Base-by-base conservation (phyloP, 352 stramenopile genomes). In the Pythium periplocum region DNA sequence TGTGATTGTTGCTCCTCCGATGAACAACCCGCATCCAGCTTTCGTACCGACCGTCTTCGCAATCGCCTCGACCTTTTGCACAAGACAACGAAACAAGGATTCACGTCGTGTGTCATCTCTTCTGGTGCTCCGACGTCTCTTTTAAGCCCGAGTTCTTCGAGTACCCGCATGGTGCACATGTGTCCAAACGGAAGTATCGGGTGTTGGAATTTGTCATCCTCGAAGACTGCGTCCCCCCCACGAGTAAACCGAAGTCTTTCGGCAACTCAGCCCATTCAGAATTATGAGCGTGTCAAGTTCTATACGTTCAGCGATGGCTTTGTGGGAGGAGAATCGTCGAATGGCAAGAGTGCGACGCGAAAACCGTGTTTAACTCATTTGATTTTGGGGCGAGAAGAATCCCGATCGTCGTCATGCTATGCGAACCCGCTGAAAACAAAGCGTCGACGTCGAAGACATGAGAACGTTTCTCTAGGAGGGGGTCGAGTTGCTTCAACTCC, bases 181-280 rank as follows among this genome's bases (percentile, higher is more conserved):
- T 90, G 80, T 34, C 55, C 57, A 37, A 59, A 62, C 30, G 80
- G 80, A 36, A 77, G 66, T 47, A 45, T 90, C 4, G 77, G 75
- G 1, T 71, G 71, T 36, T 88, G 77, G 75, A 73, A 55, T 48
- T 57, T 86, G n/a, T 66, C 73, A 10, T 26, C 44, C 5, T 8
- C 8, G 31, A 65, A 53, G 35, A 46, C 51, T 11, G 17, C 57
- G 10, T 74, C 68, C 26, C 58, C 68, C 17, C 17, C 17, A 26
- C 17, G 0, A 26, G 17, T 26, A 26, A 26, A 26, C 17, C 17
- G 17, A 26, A 26, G 17, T 26, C 17, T 26, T 26, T 26, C 17
- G 17, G 17, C 17, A 26, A 26, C 17, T 26, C 17, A 26, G 17
- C 17, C 17, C 17, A 26, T 26, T 26, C 17, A 26, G 1, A 59